Conservation (phyloP, 768 basidiomycete species). For the Galerina marginata region DNA sequence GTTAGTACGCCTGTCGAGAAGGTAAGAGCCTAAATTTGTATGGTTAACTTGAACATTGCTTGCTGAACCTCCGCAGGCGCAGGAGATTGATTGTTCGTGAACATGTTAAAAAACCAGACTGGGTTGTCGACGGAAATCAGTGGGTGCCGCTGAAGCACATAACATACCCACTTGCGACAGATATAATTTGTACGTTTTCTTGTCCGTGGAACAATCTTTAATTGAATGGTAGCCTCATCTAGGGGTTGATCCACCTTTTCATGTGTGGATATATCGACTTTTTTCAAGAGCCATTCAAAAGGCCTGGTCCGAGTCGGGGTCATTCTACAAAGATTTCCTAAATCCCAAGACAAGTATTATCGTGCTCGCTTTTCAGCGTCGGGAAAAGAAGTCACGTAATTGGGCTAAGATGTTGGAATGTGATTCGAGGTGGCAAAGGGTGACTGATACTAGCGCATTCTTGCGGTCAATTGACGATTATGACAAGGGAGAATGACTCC, state of each 20-base stretch:
- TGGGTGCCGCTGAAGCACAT: conserved; percentile 8
- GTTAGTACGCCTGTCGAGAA: background rate
- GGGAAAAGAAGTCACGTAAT: conserved; percentile 2
- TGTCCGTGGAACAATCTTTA: too few relatives aligned
- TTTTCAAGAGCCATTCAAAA: conserved; percentile 4
- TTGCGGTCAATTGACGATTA: background rate
- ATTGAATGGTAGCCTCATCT: background rate
- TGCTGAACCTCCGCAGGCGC: background rate
- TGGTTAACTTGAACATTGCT: too few relatives aligned
- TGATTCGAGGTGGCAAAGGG: conserved; percentile 7
- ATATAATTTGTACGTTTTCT: conserved; percentile 4
- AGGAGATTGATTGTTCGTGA: background rate
- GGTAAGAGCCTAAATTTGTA: background rate
- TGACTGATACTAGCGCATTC: background rate
- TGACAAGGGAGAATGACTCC: background rate
- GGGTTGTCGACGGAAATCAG: conserved; percentile 6
- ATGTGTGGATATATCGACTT: conserved; percentile 4
- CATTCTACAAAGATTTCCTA: conserved; percentile 6
- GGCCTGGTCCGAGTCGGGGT: conserved; percentile 3
- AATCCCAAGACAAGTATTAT: conserved; percentile 8
- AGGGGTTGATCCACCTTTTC: conserved; percentile 14
- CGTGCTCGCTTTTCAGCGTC: conserved; percentile 1
- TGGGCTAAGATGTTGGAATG: conserved; percentile 2
- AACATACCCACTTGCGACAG: conserved; percentile 10
- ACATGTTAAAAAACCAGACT: background rate